These are phyloP conservation scores for Curvularia spicifera DNA, from an alignment of 2,329 filamentous ascomycete genomes.

Conservation along the genomic window DNA sequence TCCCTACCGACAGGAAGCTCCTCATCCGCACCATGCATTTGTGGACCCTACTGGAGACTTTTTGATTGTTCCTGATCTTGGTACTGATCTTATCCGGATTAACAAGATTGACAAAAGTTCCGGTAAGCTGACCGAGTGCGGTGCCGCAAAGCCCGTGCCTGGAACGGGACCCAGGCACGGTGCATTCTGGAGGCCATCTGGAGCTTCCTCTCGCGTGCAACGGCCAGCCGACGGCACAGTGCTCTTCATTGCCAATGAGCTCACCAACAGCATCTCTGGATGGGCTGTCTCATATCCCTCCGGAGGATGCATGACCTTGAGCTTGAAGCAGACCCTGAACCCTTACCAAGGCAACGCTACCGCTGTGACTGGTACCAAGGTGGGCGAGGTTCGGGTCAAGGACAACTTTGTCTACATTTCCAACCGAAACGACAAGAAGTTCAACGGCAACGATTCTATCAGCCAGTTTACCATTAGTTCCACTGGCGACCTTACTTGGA, in stretches of 20 bases:
- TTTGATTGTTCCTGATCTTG: slow-evolving; percentile 61
- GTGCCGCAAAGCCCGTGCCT: slow-evolving; percentile 50
- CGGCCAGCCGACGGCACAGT: slow-evolving; percentile 28
- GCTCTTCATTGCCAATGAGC: slow-evolving; percentile 46
- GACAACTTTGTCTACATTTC: slow-evolving; percentile 45
- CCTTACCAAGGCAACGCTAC: slow-evolving; percentile 41
- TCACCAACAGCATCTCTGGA: slow-evolving; percentile 40
- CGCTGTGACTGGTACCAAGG: slow-evolving; percentile 38
- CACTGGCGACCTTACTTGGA: slow-evolving; percentile 37
- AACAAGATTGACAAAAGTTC: slow-evolving; percentile 57
- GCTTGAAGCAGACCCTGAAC: slow-evolving; percentile 41
- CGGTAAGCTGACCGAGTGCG: slow-evolving; percentile 57
- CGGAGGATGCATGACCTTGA: slow-evolving; percentile 41
- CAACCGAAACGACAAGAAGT: slow-evolving; percentile 49
- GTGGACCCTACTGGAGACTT: slow-evolving; percentile 58
- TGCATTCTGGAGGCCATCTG: slow-evolving; percentile 55
- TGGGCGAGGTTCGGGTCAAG: slow-evolving; percentile 43
- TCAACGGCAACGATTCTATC: slow-evolving; percentile 43
- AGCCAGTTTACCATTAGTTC: slow-evolving; percentile 43
- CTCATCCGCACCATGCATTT: slow-evolving; percentile 62
- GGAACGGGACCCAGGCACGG: slow-evolving; percentile 63
- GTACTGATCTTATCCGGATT: slow-evolving; percentile 62
- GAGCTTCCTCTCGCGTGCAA: slow-evolving; percentile 26
- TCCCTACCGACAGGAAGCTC: slow-evolving; percentile 59
- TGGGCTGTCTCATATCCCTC: slow-evolving; percentile 42